Conservation (phyloP, 2,329 filamentous ascomycete genomes). For the Lanzia echinophila region DNA sequence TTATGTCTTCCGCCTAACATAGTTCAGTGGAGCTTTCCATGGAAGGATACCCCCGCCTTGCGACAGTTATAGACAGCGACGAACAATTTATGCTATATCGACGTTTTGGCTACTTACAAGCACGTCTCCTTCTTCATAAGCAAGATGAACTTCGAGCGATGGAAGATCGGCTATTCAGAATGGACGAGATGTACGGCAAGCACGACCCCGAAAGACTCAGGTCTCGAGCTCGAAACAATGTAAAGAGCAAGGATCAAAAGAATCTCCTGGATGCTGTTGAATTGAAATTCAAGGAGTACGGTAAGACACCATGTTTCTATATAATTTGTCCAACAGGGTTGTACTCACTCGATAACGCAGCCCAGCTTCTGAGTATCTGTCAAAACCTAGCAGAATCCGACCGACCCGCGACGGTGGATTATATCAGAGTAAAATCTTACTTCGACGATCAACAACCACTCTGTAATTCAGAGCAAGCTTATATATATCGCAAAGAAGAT, state of each 20-base stretch:
- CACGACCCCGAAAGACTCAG: neutral
- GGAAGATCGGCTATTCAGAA: slow-evolving; percentile 8
- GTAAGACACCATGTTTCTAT: neutral
- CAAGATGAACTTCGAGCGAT: slow-evolving; percentile 17
- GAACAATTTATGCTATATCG: slow-evolving; percentile 36
- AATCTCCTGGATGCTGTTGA: slow-evolving; percentile 11
- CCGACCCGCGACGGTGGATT: slow-evolving; percentile 27
- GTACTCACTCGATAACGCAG: slow-evolving; percentile 6
- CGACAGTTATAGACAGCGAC: slow-evolving; percentile 34
- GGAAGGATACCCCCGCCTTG: slow-evolving; percentile 33
- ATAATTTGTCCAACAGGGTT: neutral
- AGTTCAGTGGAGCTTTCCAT: slow-evolving; percentile 19
- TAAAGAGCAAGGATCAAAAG: neutral
- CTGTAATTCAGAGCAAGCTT: slow-evolving; percentile 20
- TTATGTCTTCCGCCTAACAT: too few relatives aligned
- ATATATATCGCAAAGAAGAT: slow-evolving; percentile 33
- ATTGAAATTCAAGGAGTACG: slow-evolving; percentile 15
- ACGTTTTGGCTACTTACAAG: slow-evolving; percentile 34
- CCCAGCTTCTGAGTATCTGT: slow-evolving; percentile 15
- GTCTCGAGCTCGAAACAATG: slow-evolving; percentile 8
- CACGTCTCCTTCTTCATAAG: slow-evolving; percentile 29
- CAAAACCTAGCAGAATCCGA: slow-evolving; percentile 25
- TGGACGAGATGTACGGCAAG: slow-evolving; percentile 10
- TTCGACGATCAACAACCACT: slow-evolving; percentile 20
- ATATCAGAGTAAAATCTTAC: slow-evolving; percentile 28